Base-by-base conservation (phyloP, 371 early-diverging fungal species). In the Apophysomyces elegans region DNA sequence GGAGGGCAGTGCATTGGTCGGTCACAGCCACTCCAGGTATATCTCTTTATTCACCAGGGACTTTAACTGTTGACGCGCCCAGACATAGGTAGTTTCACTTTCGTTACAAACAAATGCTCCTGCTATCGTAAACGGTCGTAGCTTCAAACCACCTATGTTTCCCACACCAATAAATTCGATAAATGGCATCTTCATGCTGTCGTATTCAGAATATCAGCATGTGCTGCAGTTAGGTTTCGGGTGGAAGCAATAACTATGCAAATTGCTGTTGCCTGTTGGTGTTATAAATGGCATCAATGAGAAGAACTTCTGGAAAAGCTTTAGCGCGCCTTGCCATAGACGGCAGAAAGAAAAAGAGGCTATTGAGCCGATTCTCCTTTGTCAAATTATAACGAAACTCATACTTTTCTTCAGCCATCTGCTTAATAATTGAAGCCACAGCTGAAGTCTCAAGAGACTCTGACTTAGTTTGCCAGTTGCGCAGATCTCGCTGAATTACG, bases 211-310 rank as follows among this genome's bases (percentile, higher is more conserved):
- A 26, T 26, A 26, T 26, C 26, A 26, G 1, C 26, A 26, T 26
- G 26, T 26, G 26, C 1, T 26, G 26, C 26, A 26, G 26, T 26
- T 26, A 26, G 26, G 26, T 26, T 26, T 26, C 26, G 26, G 1
- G 26, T 26, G 26, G 26, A 26, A 26, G 26, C 26, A 26, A 26
- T 26, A 26, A 26, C 26, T 26, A 26, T 26, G 18, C 0, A 61
- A 39, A 47, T 66, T 66, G 6, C 60, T 47, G n/a, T 47, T 18
- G 0, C 66, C 12, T 56, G 43, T 54, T 66, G 9, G 66, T 60
- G 9, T 66, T 60, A 37, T 66, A 66, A 9, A 57, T 61, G 13
- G 61, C 66, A 66, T 66, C 66, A 46, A 66, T n/a, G 1, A 36
- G 9, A 21, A 66, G 16, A 7, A 35, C 14, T 38, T 61, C 66